These are phyloP conservation scores for Vinca minor DNA, from an alignment of 257 asterid species.

Conservation along the genomic window DNA sequence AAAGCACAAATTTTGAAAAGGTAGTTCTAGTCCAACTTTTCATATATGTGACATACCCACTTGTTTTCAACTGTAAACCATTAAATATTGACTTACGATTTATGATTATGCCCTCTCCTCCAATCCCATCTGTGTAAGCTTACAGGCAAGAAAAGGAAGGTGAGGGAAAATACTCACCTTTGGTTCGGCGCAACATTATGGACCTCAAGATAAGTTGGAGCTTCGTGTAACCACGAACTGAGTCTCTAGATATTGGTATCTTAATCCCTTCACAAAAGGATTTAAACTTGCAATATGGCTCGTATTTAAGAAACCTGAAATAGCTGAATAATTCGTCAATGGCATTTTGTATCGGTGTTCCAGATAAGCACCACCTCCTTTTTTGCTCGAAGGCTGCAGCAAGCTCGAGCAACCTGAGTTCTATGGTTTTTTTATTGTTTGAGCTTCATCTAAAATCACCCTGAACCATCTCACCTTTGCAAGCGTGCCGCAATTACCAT, in stretches of 20 bases:
- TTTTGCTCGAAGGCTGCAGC: conserved; percentile 97
- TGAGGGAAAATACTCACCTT: conserved; percentile 67
- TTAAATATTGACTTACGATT: too few species aligned
- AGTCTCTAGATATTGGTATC: conserved; percentile 58
- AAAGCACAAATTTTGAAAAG: too few species aligned
- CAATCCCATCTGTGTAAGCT: not conserved
- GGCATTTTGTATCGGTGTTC: conserved; percentile 96
- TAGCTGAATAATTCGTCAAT: conserved; percentile 92
- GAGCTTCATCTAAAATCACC: conserved; percentile 95
- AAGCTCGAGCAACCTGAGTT: conserved; percentile 96
- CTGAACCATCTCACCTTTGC: conserved; percentile 91
- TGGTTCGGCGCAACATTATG: conserved; percentile 96
- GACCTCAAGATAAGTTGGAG: conserved; percentile 73
- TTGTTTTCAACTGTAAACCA: too few species aligned
- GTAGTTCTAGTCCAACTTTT: too few species aligned
- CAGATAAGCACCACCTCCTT: conserved; percentile 97
- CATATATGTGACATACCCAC: too few species aligned
- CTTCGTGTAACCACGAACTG: conserved; percentile 67
- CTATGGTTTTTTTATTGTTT: conserved; percentile 92
- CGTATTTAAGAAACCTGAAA: conserved; percentile 88
- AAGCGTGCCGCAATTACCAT: conserved; percentile 67
- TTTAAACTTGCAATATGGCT: conserved; percentile 81
- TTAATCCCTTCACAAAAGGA: conserved; percentile 54
- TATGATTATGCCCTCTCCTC: too few species aligned
- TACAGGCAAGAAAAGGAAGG: not conserved